phyloP scores from a whole-genome alignment of 2,329 filamentous ascomycete species.

The Colletotrichum sp. region DNA sequence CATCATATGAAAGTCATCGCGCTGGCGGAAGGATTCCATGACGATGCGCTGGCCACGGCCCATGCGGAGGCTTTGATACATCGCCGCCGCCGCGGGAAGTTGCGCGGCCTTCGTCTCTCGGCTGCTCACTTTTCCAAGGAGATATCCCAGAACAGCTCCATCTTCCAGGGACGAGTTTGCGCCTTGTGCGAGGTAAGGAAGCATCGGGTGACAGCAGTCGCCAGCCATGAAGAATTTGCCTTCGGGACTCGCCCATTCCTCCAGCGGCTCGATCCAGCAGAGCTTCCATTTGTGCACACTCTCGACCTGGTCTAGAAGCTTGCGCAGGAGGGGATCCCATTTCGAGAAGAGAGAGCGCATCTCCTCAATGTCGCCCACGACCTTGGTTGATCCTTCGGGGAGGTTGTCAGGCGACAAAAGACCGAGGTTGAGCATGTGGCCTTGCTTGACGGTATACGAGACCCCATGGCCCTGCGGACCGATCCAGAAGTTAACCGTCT shows the following conservation, averaged over 20 bases:
- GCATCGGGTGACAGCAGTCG: slow-evolving; percentile 50
- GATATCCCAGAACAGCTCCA: slow-evolving; percentile 20
- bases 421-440: slow-evolving; percentile 48
- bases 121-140: slow-evolving; percentile 15
- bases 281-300: slow-evolving; percentile 53
- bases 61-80: slow-evolving; percentile 22
- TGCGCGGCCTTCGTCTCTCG: background rate
- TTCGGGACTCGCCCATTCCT: slow-evolving; percentile 42
- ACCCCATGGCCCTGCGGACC: slow-evolving; percentile 56
- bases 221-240: slow-evolving; percentile 47
- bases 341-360: slow-evolving; percentile 35
- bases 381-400: slow-evolving; percentile 18
- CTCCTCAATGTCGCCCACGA: slow-evolving; percentile 35
- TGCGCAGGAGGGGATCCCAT: slow-evolving; percentile 40
- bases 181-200: slow-evolving; percentile 54
- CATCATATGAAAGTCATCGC: slow-evolving; percentile 21
- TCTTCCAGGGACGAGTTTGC: slow-evolving; percentile 27
- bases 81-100: slow-evolving; percentile 10
- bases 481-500: slow-evolving; percentile 59
- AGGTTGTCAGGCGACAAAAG: slow-evolving; percentile 20
- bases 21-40: slow-evolving; percentile 22
- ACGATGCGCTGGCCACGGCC: slow-evolving; percentile 19
- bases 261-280: slow-evolving; percentile 43
- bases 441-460: slow-evolving; percentile 48
- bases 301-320: slow-evolving; percentile 36